Conservation (phyloP, 345 rosid genomes). For the Arabidopsis suecica region DNA sequence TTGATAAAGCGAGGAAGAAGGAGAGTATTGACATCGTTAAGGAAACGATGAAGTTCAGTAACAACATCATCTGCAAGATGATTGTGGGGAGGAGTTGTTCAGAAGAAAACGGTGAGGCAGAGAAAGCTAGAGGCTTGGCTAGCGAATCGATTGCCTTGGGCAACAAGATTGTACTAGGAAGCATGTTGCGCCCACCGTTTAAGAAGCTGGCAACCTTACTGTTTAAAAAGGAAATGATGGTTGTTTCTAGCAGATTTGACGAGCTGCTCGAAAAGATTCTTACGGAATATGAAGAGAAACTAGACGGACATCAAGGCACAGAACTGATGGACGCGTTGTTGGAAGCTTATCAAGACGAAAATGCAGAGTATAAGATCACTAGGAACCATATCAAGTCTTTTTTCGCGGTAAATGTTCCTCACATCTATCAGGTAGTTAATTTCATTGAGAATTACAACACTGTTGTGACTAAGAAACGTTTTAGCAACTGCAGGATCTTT, state of each 20-base stretch:
- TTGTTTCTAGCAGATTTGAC: conserved; percentile 51
- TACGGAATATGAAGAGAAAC: conserved; percentile 54
- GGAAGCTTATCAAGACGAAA: conserved; percentile 58
- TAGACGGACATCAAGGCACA: conserved; percentile 1
- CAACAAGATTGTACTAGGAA: conserved; percentile 5
- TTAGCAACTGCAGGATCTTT: conserved; percentile 52
- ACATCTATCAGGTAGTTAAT: neutral
- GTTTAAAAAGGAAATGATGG: conserved; percentile 51
- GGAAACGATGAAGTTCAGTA: conserved; percentile 27
- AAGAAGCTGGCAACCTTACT: conserved; percentile 41
- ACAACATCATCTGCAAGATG: conserved; percentile 48
- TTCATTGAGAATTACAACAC: neutral
- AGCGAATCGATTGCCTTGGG: neutral
- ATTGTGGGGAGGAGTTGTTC: conserved; percentile 41
- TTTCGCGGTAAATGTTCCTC: conserved; percentile 53
- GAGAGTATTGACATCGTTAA: conserved; percentile 33
- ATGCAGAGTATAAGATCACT: conserved; percentile 59
- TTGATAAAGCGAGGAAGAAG: conserved; percentile 27
- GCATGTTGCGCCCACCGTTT: neutral
- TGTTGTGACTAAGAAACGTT: neutral
- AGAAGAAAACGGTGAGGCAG: neutral
- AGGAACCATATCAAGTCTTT: conserved; percentile 68
- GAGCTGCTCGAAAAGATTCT: conserved; percentile 63
- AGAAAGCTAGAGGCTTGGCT: conserved; percentile 13
- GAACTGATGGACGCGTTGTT: conserved; percentile 64